Percentiles rank a stretch among this genome's conserved stretches.
Conservation (phyloP, 1,284 basidiomycete species). For the Ganoderma lucidum region DNA sequence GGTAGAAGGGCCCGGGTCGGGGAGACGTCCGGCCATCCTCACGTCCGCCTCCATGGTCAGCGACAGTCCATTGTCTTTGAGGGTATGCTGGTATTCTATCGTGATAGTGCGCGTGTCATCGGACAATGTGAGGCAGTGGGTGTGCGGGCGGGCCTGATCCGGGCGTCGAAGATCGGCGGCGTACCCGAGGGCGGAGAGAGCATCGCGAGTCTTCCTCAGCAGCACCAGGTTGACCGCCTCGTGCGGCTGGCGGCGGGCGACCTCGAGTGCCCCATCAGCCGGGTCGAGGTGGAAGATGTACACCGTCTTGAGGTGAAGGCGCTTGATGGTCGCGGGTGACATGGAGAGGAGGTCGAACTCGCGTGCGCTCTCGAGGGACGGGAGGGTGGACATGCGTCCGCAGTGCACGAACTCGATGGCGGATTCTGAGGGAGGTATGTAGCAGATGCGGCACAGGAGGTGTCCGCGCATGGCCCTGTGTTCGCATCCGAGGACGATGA, state of each 20-base stretch:
- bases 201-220: neutral
- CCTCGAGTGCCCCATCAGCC: neutral
- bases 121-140: neutral
- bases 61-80: neutral
- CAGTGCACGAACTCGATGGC: neutral
- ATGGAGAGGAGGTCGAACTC: neutral
- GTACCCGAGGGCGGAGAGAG: neutral
- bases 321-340: neutral
- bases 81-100: neutral
- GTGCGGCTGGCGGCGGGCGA: neutral
- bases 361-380: neutral
- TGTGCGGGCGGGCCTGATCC: neutral
- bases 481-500: neutral
- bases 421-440: neutral
- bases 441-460: conserved; percentile 1
- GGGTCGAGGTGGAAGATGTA: neutral
- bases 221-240: neutral
- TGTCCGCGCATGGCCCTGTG: neutral
- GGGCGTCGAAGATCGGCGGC: neutral
- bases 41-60: neutral
- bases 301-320: neutral
- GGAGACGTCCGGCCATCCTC: neutral
- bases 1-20: neutral
- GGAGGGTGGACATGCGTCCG: neutral
- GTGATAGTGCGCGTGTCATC: neutral